Conservation (phyloP, 345 rosid species). For the Brassica incana region DNA sequence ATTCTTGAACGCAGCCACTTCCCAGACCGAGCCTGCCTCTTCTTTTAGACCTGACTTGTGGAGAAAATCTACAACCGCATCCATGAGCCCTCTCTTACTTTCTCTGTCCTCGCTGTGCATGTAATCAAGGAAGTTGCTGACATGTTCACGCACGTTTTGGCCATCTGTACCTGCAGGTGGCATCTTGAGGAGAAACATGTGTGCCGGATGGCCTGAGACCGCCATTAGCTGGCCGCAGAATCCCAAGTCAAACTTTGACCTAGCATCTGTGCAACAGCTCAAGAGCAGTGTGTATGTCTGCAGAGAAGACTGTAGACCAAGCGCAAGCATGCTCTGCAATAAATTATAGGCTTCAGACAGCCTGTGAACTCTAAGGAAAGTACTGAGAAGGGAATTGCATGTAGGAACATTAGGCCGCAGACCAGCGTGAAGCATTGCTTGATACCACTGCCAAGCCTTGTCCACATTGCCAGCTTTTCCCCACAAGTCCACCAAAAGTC, state of each 20-base stretch:
- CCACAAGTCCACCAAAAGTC: constrained; percentile 94
- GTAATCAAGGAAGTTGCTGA: constrained; percentile 70
- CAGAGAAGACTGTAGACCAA: constrained; percentile 72
- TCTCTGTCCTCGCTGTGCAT: constrained; percentile 98
- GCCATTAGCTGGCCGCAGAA: constrained; percentile 82
- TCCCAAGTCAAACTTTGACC: constrained; percentile 68
- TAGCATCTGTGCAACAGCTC: constrained; percentile 88
- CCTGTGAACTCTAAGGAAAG: constrained; percentile 71
- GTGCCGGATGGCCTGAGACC: constrained; percentile 86
- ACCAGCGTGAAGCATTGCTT: constrained; percentile 78
- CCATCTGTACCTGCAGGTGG: constrained; percentile 93
- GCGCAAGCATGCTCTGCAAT: constrained; percentile 66
- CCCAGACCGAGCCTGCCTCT: constrained; percentile 97
- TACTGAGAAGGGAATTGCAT: constrained; percentile 88
- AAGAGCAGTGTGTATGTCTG: constrained; percentile 90
- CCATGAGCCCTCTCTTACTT: constrained; percentile 95
- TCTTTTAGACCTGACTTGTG: constrained; percentile 97
- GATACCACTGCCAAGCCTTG: constrained; percentile 93
- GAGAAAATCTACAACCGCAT: constrained; percentile 89
- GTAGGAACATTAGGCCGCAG: constrained; percentile 91
- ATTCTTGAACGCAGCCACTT: constrained; percentile 75
- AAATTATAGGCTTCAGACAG: constrained; percentile 77
- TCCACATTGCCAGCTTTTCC: constrained; percentile 87
- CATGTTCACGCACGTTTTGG: constrained; percentile 84
- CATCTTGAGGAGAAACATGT: constrained; percentile 71